phyloP scores from a whole-genome alignment of 768 basidiomycete genomes.

The Aureoboletus auriporus region DNA sequence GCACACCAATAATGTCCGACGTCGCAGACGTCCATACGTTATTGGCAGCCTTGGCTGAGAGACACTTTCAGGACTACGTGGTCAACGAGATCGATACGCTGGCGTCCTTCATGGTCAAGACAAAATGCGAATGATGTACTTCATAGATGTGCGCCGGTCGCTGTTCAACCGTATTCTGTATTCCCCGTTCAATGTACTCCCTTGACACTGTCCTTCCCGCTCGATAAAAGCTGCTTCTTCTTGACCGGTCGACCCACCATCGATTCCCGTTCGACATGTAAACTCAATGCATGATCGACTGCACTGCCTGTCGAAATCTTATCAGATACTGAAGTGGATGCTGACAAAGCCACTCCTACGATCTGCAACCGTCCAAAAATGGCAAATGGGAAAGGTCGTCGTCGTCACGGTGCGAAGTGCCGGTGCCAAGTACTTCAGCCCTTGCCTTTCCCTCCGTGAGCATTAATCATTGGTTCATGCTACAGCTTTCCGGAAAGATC shows the following conservation, averaged over 20 bases:
- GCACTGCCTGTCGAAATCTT: conserved; percentile 16
- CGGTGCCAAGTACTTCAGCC: background rate
- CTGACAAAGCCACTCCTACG: conserved; percentile 17
- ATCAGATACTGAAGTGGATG: conserved; percentile 14
- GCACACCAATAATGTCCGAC: conserved; percentile 68
- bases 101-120: conserved; percentile 77
- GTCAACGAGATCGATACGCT: conserved; percentile 78
- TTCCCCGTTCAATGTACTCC: conserved; percentile 15
- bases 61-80: conserved; percentile 62
- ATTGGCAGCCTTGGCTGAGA: conserved; percentile 66
- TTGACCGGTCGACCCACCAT: too few relatives aligned
- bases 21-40: conserved; percentile 61
- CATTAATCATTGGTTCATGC: background rate
- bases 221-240: too few relatives aligned
- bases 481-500: background rate
- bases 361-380: conserved; percentile 2
- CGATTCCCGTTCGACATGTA: too few relatives aligned
- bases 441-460: background rate
- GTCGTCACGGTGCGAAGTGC: background rate
- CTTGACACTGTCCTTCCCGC: background rate
- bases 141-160: conserved; percentile 15
- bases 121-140: conserved; percentile 42
- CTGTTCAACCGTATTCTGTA: conserved; percentile 10
- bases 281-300: background rate
- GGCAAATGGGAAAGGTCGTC: conserved; percentile 2